Conservation (phyloP, 495 filamentous ascomycete genomes). For the Penicillium roqueforti region DNA sequence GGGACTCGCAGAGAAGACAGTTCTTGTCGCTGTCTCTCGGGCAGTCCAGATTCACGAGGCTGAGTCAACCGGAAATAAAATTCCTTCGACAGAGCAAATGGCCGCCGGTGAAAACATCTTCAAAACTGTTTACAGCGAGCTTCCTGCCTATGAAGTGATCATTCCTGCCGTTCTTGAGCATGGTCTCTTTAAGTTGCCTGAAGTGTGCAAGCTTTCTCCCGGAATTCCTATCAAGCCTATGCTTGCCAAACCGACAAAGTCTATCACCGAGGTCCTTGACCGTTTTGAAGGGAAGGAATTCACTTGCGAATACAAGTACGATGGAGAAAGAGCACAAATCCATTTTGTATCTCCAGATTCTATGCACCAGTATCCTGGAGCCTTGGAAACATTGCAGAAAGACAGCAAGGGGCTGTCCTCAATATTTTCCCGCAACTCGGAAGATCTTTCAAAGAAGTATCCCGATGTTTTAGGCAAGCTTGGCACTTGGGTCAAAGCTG, state of each 20-base stretch:
- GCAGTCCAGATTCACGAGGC: conserved; percentile 81
- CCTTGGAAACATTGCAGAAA: conserved; percentile 36
- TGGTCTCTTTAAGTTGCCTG: conserved; percentile 74
- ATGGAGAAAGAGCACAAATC: conserved; percentile 94
- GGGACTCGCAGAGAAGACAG: conserved; percentile 86
- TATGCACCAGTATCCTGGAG: conserved; percentile 56
- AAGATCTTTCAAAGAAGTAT: conserved; percentile 95
- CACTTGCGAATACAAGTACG: conserved; percentile 98
- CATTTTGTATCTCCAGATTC: conserved; percentile 90
- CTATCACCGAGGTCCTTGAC: conserved; percentile 97
- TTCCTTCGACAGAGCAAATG: conserved; percentile 68
- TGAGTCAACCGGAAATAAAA: conserved; percentile 58
- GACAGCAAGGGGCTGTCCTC: conserved; percentile 68
- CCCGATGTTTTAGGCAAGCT: conserved; percentile 90
- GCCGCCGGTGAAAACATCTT: conserved; percentile 78
- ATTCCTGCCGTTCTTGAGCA: conserved; percentile 82
- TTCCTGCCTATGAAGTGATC: conserved; percentile 94
- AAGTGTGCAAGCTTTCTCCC: conserved; percentile 88
- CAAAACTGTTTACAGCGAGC: conserved; percentile 89
- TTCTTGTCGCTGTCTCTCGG: conserved; percentile 82
- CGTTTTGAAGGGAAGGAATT: conserved; percentile 94
- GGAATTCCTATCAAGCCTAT: conserved; percentile 97
- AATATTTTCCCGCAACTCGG: conserved; percentile 95
- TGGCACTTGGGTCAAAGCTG: conserved; percentile 79
- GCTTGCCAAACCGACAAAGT: conserved; percentile 97